Percentiles rank a stretch among this genome's conserved stretches.
Conservation (phyloP, 1,284 basidiomycete species). For the Cystobasidiaceae sp. region DNA sequence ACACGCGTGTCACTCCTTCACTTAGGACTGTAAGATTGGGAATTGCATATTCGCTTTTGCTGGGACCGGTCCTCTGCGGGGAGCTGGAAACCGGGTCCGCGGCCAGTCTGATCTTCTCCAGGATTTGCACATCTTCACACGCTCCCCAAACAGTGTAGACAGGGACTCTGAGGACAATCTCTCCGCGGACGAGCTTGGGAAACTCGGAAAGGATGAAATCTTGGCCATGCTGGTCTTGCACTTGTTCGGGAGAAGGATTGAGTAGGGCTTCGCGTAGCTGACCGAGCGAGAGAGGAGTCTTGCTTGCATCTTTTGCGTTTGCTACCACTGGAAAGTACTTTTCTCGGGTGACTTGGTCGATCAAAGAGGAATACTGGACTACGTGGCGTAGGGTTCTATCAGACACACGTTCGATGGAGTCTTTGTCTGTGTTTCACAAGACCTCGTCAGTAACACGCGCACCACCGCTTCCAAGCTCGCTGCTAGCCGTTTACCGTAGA, state of each 20-base stretch:
- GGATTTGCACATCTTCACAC: constrained; percentile 87
- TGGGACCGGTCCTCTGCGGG: background rate
- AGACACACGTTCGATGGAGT: constrained; percentile 40
- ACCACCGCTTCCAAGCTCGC: too few species aligned
- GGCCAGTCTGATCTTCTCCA: constrained; percentile 50
- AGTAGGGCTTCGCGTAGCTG: constrained; percentile 40
- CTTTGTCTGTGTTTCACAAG: constrained; percentile 39
- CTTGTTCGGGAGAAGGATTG: constrained; percentile 29
- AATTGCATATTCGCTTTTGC: constrained; percentile 40
- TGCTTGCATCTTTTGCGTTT: constrained; percentile 25
- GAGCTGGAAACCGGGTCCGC: constrained; percentile 31
- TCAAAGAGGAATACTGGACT: constrained; percentile 95
- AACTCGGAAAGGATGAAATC: constrained; percentile 74
- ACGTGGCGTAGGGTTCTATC: constrained; percentile 74
- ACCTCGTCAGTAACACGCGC: too few species aligned
- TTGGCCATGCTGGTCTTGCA: constrained; percentile 48
- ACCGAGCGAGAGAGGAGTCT: constrained; percentile 25
- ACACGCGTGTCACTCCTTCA: constrained; percentile 82
- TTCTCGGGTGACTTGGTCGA: constrained; percentile 71
- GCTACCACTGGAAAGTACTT: constrained; percentile 53
- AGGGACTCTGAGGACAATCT: constrained; percentile 73
- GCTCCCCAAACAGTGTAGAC: constrained; percentile 97
- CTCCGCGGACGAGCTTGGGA: constrained; percentile 79
- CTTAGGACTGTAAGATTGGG: constrained; percentile 87
- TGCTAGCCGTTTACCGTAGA: constrained; percentile 69